Base-by-base conservation (phyloP, 805 yeast genomes). In the Schwanniomyces yamadae region DNA sequence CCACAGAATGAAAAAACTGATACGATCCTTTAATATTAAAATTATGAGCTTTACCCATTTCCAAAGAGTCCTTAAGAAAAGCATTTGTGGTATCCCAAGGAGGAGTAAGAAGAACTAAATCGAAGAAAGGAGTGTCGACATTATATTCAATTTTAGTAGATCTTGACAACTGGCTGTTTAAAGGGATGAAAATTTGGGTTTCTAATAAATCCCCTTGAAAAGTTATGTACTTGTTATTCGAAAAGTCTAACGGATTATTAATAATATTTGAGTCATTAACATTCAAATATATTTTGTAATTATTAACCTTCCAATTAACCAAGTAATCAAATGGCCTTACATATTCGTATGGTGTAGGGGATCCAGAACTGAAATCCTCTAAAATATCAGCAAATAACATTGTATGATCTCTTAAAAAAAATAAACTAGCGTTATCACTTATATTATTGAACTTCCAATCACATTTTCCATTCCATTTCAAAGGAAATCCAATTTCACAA, bases 71-170 rank as follows among this genome's bases (percentile, higher is more conserved):
- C 31, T 73, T 71, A 63, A 85, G 56, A 46, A 91, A 91, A 31
- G 83, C 81, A 36, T 80, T 76, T 17, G 80, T 64, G 0, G 98
- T 90, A 52, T 88, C 95, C 96, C 98, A 93, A 1, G 91, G 83
- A 0, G 99, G 98, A 0, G 93, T 78, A 39, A 80, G 83, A 2
- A 90, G 55, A 1, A 75, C 63, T 31, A 93, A 50, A 31, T 80
- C 74, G 45, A 88, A 77, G 31, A 61, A 61, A 0, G 85, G 78
- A 0, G 95, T 82, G 3, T 45, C 44, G 2, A 83, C 44, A 1
- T 59, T 57, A 47, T 71, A 86, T 11, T 69, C 61, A 11, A 83
- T 64, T 0, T 74, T 70, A 1, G 77, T 75, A 3, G 73, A 70
- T 33, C 73, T 75, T 23, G 74, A 61, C 24, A 75, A 70, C 12